Evolutionary conservation across 805 yeast genomes (phyloP).

Genomic region (Metschnikowia shivogae): DNA sequence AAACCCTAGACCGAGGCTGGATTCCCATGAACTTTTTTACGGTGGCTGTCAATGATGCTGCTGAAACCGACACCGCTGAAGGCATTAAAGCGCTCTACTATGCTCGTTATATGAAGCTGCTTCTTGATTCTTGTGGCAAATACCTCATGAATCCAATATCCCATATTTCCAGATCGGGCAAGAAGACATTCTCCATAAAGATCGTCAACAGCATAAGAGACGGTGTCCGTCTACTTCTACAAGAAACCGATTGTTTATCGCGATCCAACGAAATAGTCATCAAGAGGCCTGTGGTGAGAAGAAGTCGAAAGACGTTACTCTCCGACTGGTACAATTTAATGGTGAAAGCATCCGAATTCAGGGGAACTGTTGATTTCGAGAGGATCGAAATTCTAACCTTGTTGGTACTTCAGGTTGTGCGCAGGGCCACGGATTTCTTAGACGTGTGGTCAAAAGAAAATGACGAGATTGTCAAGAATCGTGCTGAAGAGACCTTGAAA

Average conservation of each 20-base stretch:
- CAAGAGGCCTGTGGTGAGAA: slow-evolving; percentile 55
- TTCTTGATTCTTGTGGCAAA: slow-evolving; percentile 61
- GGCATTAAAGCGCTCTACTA: slow-evolving; percentile 21
- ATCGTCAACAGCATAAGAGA: slow-evolving; percentile 65
- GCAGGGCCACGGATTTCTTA: slow-evolving; percentile 60
- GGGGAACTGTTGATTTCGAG: slow-evolving; percentile 54
- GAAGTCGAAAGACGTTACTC: slow-evolving; percentile 60
- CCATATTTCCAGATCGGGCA: slow-evolving; percentile 34
- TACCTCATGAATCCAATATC: slow-evolving; percentile 63
- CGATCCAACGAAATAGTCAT: slow-evolving; percentile 68
- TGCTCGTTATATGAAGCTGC: slow-evolving; percentile 45
- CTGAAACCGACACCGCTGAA: slow-evolving; percentile 20
- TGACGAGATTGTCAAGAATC: slow-evolving; percentile 39
- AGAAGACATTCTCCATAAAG: slow-evolving; percentile 51
- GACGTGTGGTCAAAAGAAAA: slow-evolving; percentile 71
- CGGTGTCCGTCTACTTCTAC: slow-evolving; percentile 63
- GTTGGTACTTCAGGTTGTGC: slow-evolving; percentile 62
- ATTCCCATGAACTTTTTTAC: slow-evolving; percentile 79
- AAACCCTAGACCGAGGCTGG: slow-evolving; percentile 70
- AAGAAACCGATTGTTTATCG: slow-evolving; percentile 69
- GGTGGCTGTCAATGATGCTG: slow-evolving; percentile 32
- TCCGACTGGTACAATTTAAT: slow-evolving; percentile 78
- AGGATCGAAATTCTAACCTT: slow-evolving; percentile 61
- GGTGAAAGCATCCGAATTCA: slow-evolving; percentile 71
- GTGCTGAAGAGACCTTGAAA: slow-evolving; percentile 31